phyloP scores from a whole-genome alignment of 352 stramenopile genomes.

The Thalassiosira hispida region DNA sequence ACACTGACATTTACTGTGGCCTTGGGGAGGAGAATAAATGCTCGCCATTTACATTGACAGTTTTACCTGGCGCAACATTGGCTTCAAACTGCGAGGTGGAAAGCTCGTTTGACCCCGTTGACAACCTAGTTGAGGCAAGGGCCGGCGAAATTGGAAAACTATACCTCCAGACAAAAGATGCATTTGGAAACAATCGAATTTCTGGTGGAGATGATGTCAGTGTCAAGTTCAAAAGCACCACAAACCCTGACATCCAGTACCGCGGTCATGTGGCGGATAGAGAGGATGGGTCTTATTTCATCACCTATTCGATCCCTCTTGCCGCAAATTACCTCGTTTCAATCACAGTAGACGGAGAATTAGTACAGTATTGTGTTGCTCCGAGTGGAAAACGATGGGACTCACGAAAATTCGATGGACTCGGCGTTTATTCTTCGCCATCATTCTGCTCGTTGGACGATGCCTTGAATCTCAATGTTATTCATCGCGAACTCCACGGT shows the following conservation, averaged over 20 bases:
- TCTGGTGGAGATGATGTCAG: slow-evolving; percentile 86
- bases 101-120: slow-evolving; percentile 83
- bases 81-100: slow-evolving; percentile 90
- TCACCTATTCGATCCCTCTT: slow-evolving; percentile 92
- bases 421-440: slow-evolving; percentile 70
- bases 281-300: slow-evolving; percentile 88
- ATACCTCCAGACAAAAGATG: slow-evolving; percentile 94
- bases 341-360: slow-evolving; percentile 86
- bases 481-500: slow-evolving; percentile 90
- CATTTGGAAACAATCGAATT: slow-evolving; percentile 90
- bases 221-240: slow-evolving; percentile 87
- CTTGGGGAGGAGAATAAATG: slow-evolving; percentile 91
- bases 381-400: slow-evolving; percentile 64
- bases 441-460: slow-evolving; percentile 74
- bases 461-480: slow-evolving; percentile 82
- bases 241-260: slow-evolving; percentile 85
- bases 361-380: slow-evolving; percentile 91
- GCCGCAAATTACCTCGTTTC: slow-evolving; percentile 89
- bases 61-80: slow-evolving; percentile 89
- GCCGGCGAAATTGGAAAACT: slow-evolving; percentile 92
- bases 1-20: slow-evolving; percentile 95
- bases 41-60: slow-evolving; percentile 91
- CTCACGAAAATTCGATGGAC: slow-evolving; percentile 78
- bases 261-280: slow-evolving; percentile 84
- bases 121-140: slow-evolving; percentile 90